These are phyloP conservation scores for Ganoderma multipileum DNA, from an alignment of 1,284 basidiomycete genomes.

Conservation along the genomic window DNA sequence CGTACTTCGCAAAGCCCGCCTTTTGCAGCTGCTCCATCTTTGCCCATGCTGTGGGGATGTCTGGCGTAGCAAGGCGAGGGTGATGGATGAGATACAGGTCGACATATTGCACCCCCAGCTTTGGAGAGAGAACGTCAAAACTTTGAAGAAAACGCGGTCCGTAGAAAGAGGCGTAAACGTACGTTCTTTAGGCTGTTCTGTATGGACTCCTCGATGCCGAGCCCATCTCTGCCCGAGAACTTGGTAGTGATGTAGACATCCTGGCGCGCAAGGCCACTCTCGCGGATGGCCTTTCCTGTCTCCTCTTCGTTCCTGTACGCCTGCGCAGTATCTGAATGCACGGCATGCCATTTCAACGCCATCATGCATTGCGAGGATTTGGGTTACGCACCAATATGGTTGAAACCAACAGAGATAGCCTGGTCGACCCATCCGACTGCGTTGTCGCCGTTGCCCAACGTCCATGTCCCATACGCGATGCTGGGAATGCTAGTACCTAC, in stretches of 20 bases:
- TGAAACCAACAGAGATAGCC: constrained; percentile 40
- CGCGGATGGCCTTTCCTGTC: constrained; percentile 45
- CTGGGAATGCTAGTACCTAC: constrained; percentile 54
- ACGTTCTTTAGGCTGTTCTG: constrained; percentile 40
- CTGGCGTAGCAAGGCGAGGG: constrained; percentile 51
- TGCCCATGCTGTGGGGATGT: constrained; percentile 66
- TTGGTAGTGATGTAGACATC: constrained; percentile 55
- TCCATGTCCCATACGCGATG: constrained; percentile 64
- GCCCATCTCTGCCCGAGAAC: constrained; percentile 59
- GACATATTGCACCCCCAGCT: constrained; percentile 73
- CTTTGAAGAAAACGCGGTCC: not conserved
- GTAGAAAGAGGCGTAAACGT: constrained; percentile 8
- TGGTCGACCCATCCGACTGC: constrained; percentile 39
- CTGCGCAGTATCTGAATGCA: constrained; percentile 39
- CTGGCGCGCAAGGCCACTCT: constrained; percentile 43
- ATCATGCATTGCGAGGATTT: no score
- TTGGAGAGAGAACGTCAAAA: not conserved
- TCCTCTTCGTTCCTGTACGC: constrained; percentile 49
- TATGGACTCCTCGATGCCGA: constrained; percentile 41
- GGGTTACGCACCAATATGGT: constrained; percentile 37
- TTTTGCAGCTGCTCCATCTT: constrained; percentile 71
- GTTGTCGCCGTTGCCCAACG: constrained; percentile 49
- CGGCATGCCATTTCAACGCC: not conserved
- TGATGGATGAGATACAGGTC: constrained; percentile 78
- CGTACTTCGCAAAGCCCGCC: constrained; percentile 66